These are phyloP conservation scores for Vitis rotundifolia DNA, from an alignment of 164 flowering plant genomes.

Conservation along the genomic window DNA sequence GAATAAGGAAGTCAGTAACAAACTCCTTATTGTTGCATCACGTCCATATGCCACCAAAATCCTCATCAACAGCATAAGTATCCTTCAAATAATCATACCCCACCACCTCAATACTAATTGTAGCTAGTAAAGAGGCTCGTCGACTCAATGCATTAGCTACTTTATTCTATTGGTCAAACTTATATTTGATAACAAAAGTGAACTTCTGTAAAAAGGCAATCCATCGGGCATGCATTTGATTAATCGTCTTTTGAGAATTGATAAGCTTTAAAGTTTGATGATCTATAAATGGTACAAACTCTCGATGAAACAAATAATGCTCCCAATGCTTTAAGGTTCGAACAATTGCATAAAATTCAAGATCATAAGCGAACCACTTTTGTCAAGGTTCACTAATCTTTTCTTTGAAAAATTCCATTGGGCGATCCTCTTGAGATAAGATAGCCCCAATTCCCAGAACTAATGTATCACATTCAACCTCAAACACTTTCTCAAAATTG, in stretches of 20 bases:
- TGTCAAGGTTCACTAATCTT: constrained; percentile 11
- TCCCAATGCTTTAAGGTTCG: constrained; percentile 2
- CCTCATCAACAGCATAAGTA: background rate
- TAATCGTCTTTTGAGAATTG: background rate
- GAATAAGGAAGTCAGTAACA: background rate
- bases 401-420: constrained; percentile 7
- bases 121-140: background rate
- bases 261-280: constrained; percentile 9
- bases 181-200: constrained; percentile 4
- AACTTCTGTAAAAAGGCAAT: constrained; percentile 2
- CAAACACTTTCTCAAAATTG: constrained; percentile 5
- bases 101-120: background rate
- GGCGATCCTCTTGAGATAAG: constrained; percentile 4
- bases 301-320: constrained; percentile 3
- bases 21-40: background rate
- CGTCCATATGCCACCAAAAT: background rate
- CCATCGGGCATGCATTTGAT: constrained; percentile 11
- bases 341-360: constrained; percentile 3
- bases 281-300: constrained; percentile 10
- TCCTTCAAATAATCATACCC: background rate
- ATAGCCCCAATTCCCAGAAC: background rate
- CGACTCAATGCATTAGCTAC: constrained; percentile 6
- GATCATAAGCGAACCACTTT: constrained; percentile 3
- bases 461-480: constrained; percentile 11
- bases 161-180: background rate